phyloP scores from a whole-genome alignment of 768 basidiomycete species.

The Podaxis mareebaensis region DNA sequence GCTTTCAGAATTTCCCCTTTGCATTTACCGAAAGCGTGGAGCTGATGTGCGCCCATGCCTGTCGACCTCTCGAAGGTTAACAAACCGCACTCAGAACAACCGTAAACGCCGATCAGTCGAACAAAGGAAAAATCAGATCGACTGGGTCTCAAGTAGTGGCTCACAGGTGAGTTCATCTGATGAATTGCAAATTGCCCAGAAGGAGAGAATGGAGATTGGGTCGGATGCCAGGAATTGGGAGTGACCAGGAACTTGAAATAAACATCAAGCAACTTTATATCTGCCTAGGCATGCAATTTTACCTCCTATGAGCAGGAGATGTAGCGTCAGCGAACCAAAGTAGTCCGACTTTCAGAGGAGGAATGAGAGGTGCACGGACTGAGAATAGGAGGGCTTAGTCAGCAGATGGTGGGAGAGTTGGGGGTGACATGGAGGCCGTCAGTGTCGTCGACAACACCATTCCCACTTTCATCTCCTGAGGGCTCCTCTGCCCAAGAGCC shows the following conservation, averaged over 20 bases:
- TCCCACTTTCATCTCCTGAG: slow-evolving; percentile 11
- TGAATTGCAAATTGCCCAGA: neutral
- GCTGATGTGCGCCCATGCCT: neutral
- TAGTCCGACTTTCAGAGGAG: too few species aligned
- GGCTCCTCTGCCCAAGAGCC: slow-evolving; percentile 2
- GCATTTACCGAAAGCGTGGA: neutral
- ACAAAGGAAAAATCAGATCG: neutral
- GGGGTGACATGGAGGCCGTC: slow-evolving; percentile 7
- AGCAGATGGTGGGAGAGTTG: slow-evolving; percentile 11
- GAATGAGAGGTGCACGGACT: neutral
- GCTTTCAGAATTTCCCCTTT: neutral
- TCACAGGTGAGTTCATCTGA: neutral
- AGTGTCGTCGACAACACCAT: slow-evolving; percentile 13
- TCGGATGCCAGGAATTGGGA: neutral
- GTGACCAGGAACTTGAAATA: neutral
- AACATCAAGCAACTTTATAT: neutral
- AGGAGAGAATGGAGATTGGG: neutral
- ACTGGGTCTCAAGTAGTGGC: neutral
- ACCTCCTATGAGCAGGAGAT: too few species aligned
- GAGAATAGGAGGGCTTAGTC: slow-evolving; percentile 7
- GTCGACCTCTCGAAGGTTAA: neutral
- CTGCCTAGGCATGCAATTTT: too few species aligned
- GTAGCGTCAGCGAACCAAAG: too few species aligned
- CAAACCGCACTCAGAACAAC: neutral
- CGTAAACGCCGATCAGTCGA: neutral